Conservation (phyloP, 345 rosid genomes). For the Clarkia xantiana region DNA sequence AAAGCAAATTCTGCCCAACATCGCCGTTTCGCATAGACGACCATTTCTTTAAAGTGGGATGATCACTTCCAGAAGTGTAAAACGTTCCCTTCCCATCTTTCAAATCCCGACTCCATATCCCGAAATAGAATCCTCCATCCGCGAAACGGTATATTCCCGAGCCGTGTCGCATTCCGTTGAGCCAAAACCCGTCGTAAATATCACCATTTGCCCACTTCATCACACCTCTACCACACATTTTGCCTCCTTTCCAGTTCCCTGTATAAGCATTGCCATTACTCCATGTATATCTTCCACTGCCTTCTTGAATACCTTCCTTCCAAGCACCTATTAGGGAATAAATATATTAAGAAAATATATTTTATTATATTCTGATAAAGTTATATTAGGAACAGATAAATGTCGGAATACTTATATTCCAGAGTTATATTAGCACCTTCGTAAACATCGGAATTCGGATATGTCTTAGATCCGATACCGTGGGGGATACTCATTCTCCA, state of each 20-base stretch:
- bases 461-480: slow-evolving; percentile 69
- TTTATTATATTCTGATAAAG: no score
- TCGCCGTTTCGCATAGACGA: slow-evolving; percentile 30
- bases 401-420: no score
- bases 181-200: slow-evolving; percentile 67
- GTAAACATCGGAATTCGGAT: slow-evolving; percentile 50
- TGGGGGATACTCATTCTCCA: slow-evolving; percentile 85
- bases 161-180: slow-evolving; percentile 64
- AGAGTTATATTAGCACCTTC: no score
- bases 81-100: slow-evolving; percentile 91
- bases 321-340: no score
- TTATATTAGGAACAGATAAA: no score
- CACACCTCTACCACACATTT: slow-evolving; percentile 74
- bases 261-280: slow-evolving; percentile 52
- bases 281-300: slow-evolving; percentile 74
- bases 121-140: slow-evolving; percentile 77
- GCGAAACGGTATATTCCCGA: slow-evolving; percentile 66
- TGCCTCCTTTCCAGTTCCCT: slow-evolving; percentile 76
- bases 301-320: slow-evolving; percentile 82
- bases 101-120: slow-evolving; percentile 60
- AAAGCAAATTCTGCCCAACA: slow-evolving; percentile 23
- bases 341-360: no score
- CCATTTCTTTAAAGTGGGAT: slow-evolving; percentile 48
- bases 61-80: slow-evolving; percentile 66
- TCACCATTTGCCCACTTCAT: slow-evolving; percentile 90